Evolutionary conservation across 2,329 filamentous ascomycete species (phyloP).

Genomic region (Trichophyton mentagrophytes): DNA sequence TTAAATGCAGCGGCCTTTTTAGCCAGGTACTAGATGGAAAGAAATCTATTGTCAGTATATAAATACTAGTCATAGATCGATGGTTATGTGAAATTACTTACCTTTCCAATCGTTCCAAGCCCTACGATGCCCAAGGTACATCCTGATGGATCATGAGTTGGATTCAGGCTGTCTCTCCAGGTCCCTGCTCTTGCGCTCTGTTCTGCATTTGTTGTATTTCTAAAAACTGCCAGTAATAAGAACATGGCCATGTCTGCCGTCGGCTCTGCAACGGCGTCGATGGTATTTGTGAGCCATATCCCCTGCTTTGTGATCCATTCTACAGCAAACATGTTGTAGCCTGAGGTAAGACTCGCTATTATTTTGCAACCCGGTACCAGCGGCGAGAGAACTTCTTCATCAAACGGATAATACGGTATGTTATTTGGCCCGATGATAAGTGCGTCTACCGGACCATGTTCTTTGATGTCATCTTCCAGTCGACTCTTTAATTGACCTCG

Average conservation of each 20-base stretch:
- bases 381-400: conserved; percentile 30
- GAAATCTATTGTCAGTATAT: neutral
- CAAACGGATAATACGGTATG: conserved; percentile 38
- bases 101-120: conserved; percentile 37
- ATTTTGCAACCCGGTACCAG: conserved; percentile 35
- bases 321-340: conserved; percentile 38
- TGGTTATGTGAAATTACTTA: conserved; percentile 8
- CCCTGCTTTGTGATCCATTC: conserved; percentile 30
- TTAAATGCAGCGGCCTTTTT: conserved; percentile 32
- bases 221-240: conserved; percentile 35
- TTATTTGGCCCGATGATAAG: conserved; percentile 40
- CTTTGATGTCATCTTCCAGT: conserved; percentile 27
- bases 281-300: conserved; percentile 43
- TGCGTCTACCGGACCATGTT: conserved; percentile 33
- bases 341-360: conserved; percentile 36
- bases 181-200: conserved; percentile 24
- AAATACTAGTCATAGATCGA: neutral
- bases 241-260: conserved; percentile 41
- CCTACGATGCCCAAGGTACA: conserved; percentile 38
- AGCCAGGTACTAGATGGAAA: conserved; percentile 23
- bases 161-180: conserved; percentile 28
- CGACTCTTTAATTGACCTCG: conserved; percentile 25
- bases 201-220: conserved; percentile 34
- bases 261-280: conserved; percentile 42
- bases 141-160: conserved; percentile 32